Base-by-base conservation (phyloP, 305 asterid species). In the Fraxinus angustifolia region DNA sequence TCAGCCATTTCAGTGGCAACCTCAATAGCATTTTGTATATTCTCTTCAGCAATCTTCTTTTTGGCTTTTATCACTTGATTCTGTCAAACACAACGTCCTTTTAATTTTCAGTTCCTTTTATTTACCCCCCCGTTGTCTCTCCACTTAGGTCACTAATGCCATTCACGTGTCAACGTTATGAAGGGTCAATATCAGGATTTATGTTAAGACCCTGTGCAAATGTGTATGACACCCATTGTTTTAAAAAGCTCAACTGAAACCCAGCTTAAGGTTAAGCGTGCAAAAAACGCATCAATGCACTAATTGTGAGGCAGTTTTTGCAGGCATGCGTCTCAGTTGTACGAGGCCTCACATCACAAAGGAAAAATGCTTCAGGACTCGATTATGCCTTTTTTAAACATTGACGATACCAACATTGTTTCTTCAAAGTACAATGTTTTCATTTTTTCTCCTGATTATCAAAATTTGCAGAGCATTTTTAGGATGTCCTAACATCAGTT, bases 41-140 rank as follows among this genome's bases (percentile, higher is more conserved):
- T 92, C 89, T 92, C 97, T 85, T 91, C 97, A 67, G 94, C 98
- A 71, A 90, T 88, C 91, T 90, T 93, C 93, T 93, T 94, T 79
- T 92, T 96, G 82, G 92, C 91, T 84, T 93, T 91, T 65, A 90
- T 88, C 78, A 96, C 97, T 87, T 86, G 97, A 84, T 88, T 90
- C 99, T 96, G 93, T 73, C 75, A 83, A 83, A 40, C 75, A 78
- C 56, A 70, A 35, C 42, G 81, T 19, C 77, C 53, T 81, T 50
- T 80, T 17, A 3, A 67, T 53, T 76, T 38, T 70, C 40, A 35
- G 73, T 71, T 73, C 70, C 38, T 70, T 8, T 3, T 53, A 26
- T 11, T 4, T 42, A 28, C 3, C 62, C 60, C 60, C 30, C 30
- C 3, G 6, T 73, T 14, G 7, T 34, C 36, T 50, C 3, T 8